Evolutionary conservation across 306 rosid species (phyloP).

Genomic region (Sicyos edulis): DNA sequence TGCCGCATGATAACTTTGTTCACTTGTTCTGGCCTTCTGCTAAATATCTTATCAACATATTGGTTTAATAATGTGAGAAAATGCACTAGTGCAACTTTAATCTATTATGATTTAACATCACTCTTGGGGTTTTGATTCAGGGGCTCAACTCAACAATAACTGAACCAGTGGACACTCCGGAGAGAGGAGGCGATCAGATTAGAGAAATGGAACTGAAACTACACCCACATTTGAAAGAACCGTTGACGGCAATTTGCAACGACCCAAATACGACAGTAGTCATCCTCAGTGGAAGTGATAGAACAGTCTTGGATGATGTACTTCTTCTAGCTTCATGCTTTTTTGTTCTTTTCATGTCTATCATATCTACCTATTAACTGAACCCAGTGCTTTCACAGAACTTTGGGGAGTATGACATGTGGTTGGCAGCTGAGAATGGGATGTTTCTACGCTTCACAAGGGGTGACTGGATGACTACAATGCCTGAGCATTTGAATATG

Average conservation of each 20-base stretch:
- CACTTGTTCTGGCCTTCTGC: conserved; percentile 2
- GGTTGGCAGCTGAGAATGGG: conserved; percentile 99
- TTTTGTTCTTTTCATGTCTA: conserved; percentile 14
- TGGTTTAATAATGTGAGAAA: neutral
- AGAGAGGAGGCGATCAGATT: conserved; percentile 72
- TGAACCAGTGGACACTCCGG: conserved; percentile 71
- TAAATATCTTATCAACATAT: neutral
- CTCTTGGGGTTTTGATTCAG: conserved; percentile 37
- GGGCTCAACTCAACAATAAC: conserved; percentile 93
- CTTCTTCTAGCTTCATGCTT: conserved; percentile 23
- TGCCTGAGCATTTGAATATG: conserved; percentile 94
- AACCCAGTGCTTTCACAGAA: conserved; percentile 49
- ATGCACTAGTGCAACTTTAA: neutral
- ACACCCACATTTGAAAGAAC: conserved; percentile 68
- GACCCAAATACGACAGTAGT: conserved; percentile 79
- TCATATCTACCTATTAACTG: conserved; percentile 23
- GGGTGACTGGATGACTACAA: conserved; percentile 96
- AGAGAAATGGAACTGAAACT: conserved; percentile 80
- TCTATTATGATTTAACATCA: conserved; percentile 16
- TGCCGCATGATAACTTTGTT: neutral
- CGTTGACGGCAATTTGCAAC: conserved; percentile 52
- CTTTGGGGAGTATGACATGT: conserved; percentile 65
- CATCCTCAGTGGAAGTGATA: conserved; percentile 83
- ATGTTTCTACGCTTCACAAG: conserved; percentile 70
- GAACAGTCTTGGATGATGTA: conserved; percentile 66